Base-by-base conservation (phyloP, 2,329 filamentous ascomycete species). In the Claviceps africana region DNA sequence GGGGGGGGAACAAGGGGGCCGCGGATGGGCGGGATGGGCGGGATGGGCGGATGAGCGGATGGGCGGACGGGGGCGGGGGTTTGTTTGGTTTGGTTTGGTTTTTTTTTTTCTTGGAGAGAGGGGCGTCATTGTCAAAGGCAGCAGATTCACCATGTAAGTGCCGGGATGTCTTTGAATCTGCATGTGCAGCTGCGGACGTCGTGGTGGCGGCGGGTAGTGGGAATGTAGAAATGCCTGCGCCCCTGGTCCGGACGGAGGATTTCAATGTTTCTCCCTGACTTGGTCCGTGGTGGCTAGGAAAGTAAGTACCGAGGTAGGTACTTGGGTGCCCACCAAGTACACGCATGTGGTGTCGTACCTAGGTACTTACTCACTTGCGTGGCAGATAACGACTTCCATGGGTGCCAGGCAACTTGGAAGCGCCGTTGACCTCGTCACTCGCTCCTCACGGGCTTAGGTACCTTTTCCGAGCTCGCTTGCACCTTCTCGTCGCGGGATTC, bases 151-250 rank as follows among this genome's bases (percentile, higher is more conserved):
- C n/a, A n/a, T n/a, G 17, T 6, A 44, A 44, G 42, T 42, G 39
- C 39, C 39, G 39, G 42, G 42, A 28, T 42, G n/a, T 42, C n/a
- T 22, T 19, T 42, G 86, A 86, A 67, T 90, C 86, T 21, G 86
- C 86, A 39, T 13, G 85, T 89, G 74, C 84, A 90, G 62, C 88
- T 71, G 67, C 85, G 21, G 39, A 19, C 21, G 39, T 42, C n/a
- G n/a, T n/a, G 39, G 39, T 21, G 39, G 19, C 39, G 39, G n/a
- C 39, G 39, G 39, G n/a, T 42, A 21, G n/a, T 42, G 39, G 39
- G 7, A 39, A 33, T n/a, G n/a, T n/a, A n/a, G n/a, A n/a, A n/a
- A 33, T 33, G 10, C 31, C 31, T 11, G 31, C 7, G 10, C 31
- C 31, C 31, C n/a, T 33, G 31, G 31, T 33, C 31, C 31, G 31